Evolutionary conservation across 495 filamentous ascomycete genomes (phyloP), one percentile per base, ranked within the genome.

Genomic region (Lichenothelia convexa): DNA sequence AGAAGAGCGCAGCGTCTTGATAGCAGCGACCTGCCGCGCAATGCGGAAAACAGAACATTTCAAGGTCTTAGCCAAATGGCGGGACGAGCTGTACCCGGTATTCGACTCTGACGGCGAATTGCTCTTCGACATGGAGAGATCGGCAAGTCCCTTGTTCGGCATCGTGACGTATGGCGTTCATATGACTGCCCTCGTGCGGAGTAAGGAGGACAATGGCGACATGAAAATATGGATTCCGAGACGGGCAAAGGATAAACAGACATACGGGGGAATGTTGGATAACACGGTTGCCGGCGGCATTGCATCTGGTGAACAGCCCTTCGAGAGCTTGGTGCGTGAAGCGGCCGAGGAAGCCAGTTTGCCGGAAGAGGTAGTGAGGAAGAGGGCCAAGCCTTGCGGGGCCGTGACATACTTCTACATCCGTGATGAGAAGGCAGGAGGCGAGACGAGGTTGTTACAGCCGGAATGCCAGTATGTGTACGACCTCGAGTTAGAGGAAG

Each of bases 201-300:
- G 58, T 6, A 48, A 43, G 34, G 35, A 46, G n/a, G 24, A 27
- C 8, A 3, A 1, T 18, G 31, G 31, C 11, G 78, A 74, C 0
- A 56, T 91, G 21, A 73, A 73, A 44, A 68, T 99, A 23, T 93
- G 89, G 83, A 70, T 91, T 0, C 84, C 89, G 4, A 63, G 79
- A 32, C 62, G 89, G 7, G 67, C 82, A 18, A 62, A 60, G 30
- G 68, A 54, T 22, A 95, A 95, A 60, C 67, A 80, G 44, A 93
- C 84, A 0, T 95, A 84, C 45, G 74, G 76, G 2, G 64, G 76
- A 5, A 80, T 93, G 73, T 58, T 95, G 33, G 89, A 99, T 53
- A 99, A 99, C 50, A 80, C 81, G 2, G 91, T 93, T 4, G 89
- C 86, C 0, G 89, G 89, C 3, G 89, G 89, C 0, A 75, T 95